Evolutionary conservation across 192 early-diverging fungal genomes (phyloP).

Genomic region (Coemansia sp.): DNA sequence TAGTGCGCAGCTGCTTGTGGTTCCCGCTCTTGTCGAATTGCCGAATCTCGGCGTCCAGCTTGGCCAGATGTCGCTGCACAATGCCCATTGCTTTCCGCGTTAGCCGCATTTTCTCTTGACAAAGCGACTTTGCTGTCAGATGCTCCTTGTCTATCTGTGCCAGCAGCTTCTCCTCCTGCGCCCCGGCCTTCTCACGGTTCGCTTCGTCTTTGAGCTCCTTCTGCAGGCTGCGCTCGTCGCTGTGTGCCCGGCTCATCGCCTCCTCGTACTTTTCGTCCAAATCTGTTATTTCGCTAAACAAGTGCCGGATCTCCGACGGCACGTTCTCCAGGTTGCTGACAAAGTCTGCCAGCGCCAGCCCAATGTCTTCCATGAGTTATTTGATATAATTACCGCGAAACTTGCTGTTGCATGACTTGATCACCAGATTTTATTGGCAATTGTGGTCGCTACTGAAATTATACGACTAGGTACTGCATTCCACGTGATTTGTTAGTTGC

Average conservation of each 20-base stretch:
- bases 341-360: slow-evolving; percentile 48
- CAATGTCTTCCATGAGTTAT: slow-evolving; percentile 46
- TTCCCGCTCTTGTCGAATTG: slow-evolving; percentile 39
- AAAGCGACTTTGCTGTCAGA: slow-evolving; percentile 14
- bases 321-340: slow-evolving; percentile 53
- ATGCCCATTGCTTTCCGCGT: slow-evolving; percentile 44
- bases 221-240: slow-evolving; percentile 31
- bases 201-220: slow-evolving; percentile 20
- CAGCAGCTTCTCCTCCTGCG: slow-evolving; percentile 24
- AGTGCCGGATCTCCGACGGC: slow-evolving; percentile 45
- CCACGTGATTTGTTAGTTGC: not conserved
- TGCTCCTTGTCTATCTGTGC: slow-evolving; percentile 25
- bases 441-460: too few relatives aligned
- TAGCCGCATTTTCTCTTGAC: slow-evolving; percentile 42
- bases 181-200: slow-evolving; percentile 20
- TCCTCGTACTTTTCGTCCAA: slow-evolving; percentile 49
- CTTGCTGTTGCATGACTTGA: not conserved
- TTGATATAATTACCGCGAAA: not conserved
- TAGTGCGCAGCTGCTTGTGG: slow-evolving; percentile 20
- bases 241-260: slow-evolving; percentile 18
- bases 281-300: slow-evolving; percentile 48
- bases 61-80: slow-evolving; percentile 41
- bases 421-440: too few relatives aligned
- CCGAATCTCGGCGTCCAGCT: slow-evolving; percentile 45
- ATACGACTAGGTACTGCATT: too few relatives aligned